Conservation (phyloP, 2,329 filamentous ascomycete genomes). For the Sclerotinia subarctica region DNA sequence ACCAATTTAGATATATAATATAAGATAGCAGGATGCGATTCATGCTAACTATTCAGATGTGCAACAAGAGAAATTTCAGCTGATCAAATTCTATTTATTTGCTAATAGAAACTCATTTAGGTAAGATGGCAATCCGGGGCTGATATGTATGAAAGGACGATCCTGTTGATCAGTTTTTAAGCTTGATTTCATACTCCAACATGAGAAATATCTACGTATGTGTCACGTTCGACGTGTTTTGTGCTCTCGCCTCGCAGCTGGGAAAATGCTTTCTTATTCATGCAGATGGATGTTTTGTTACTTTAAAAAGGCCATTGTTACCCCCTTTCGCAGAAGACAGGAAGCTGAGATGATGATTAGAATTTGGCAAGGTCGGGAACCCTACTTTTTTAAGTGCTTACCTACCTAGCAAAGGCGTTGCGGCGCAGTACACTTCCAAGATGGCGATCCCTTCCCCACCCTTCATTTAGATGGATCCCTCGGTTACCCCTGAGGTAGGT, state of each 20-base stretch:
- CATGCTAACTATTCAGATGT: too few species aligned
- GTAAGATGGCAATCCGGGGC: too few species aligned
- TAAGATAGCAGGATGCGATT: too few species aligned
- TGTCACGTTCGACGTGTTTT: too few species aligned
- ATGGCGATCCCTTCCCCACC: not conserved
- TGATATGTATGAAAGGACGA: constrained; percentile 9
- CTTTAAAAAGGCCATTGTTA: too few species aligned
- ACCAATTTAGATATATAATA: too few species aligned
- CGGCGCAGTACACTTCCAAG: not conserved
- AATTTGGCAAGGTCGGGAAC: not conserved
- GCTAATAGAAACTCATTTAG: too few species aligned
- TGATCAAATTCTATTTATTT: too few species aligned
- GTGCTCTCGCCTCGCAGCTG: not conserved
- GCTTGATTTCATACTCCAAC: constrained; percentile 12
- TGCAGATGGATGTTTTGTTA: too few species aligned
- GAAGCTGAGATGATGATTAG: not conserved
- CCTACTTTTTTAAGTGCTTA: not conserved
- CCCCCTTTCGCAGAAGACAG: too few species aligned
- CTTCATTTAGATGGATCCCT: not conserved
- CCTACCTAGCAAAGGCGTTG: not conserved
- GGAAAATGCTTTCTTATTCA: not conserved
- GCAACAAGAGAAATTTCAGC: too few species aligned
- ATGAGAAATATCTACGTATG: not conserved
- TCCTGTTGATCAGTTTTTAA: constrained; percentile 14
- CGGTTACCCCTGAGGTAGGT: not conserved